Evolutionary conservation across 805 yeast species (phyloP).

Genomic region (Kodamaea laetipori): DNA sequence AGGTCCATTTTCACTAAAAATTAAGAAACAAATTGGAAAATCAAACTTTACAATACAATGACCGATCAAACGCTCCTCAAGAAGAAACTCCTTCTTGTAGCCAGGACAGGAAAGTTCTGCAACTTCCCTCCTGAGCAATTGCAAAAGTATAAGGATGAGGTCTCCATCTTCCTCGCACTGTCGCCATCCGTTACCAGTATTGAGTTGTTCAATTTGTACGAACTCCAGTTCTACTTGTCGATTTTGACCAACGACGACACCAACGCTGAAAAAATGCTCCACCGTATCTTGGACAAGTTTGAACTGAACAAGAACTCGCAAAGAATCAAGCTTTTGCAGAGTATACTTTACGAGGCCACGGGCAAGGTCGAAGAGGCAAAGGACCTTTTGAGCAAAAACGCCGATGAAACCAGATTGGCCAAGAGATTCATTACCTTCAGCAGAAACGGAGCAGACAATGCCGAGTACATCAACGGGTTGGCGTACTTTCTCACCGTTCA

Average conservation of each 20-base stretch:
- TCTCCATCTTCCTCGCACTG: constrained; percentile 35
- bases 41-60: neutral
- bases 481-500: constrained; percentile 56
- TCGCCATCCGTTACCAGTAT: constrained; percentile 43
- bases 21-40: neutral
- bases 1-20: constrained; percentile 11
- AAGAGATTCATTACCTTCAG: constrained; percentile 40
- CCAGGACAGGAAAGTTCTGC: constrained; percentile 53
- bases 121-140: constrained; percentile 49
- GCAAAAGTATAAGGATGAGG: constrained; percentile 40
- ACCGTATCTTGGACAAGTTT: constrained; percentile 67
- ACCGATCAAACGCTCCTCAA: constrained; percentile 21
- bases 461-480: constrained; percentile 57
- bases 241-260: constrained; percentile 62
- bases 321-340: constrained; percentile 55
- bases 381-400: constrained; percentile 27
- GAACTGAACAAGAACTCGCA: constrained; percentile 49
- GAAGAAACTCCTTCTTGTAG: constrained; percentile 52
- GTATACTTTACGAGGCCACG: constrained; percentile 58
- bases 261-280: constrained; percentile 69
- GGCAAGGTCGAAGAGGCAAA: constrained; percentile 37
- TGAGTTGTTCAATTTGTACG: constrained; percentile 58
- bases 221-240: constrained; percentile 69
- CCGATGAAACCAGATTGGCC: constrained; percentile 40
- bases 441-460: constrained; percentile 26